These are phyloP conservation scores for Ramalina intermedia DNA, from an alignment of 495 filamentous ascomycete species.

Conservation along the genomic window DNA sequence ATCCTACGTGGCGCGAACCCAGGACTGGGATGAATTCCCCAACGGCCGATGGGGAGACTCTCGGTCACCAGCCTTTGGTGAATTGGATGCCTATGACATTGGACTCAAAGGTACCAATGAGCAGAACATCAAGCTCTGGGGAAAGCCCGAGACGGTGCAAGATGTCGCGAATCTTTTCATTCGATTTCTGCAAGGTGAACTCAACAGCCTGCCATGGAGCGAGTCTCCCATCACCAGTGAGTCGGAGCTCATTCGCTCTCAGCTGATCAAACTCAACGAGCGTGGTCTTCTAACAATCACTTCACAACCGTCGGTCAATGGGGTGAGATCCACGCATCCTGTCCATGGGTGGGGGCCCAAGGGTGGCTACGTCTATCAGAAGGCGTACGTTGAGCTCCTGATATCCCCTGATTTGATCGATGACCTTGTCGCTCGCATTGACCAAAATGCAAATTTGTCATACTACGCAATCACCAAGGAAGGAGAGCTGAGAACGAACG, in stretches of 20 bases:
- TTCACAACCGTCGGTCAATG: constrained; percentile 90
- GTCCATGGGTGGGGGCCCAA: constrained; percentile 88
- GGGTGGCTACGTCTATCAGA: constrained; percentile 97
- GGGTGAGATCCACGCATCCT: constrained; percentile 75
- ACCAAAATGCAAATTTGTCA: constrained; percentile 64
- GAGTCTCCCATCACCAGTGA: constrained; percentile 75
- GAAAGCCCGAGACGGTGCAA: constrained; percentile 59
- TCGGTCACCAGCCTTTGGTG: constrained; percentile 90
- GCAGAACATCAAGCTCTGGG: constrained; percentile 91
- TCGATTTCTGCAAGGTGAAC: constrained; percentile 61
- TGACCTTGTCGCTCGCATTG: constrained; percentile 67
- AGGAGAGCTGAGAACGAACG: constrained; percentile 74
- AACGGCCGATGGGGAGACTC: constrained; percentile 99
- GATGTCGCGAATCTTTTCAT: constrained; percentile 77
- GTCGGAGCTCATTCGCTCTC: constrained; percentile 57
- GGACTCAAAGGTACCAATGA: constrained; percentile 95
- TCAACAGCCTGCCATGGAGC: constrained; percentile 86
- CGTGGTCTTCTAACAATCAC: constrained; percentile 91
- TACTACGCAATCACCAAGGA: constrained; percentile 82
- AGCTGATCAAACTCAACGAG: constrained; percentile 67
- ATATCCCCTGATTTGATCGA: constrained; percentile 64
- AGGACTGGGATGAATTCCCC: constrained; percentile 98
- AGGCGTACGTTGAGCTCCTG: constrained; percentile 88
- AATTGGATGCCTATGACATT: constrained; percentile 90
- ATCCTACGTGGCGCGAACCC: constrained; percentile 86